Evolutionary conservation across 2,329 filamentous ascomycete genomes (phyloP).

Genomic region (Cladosporium oxysporum): DNA sequence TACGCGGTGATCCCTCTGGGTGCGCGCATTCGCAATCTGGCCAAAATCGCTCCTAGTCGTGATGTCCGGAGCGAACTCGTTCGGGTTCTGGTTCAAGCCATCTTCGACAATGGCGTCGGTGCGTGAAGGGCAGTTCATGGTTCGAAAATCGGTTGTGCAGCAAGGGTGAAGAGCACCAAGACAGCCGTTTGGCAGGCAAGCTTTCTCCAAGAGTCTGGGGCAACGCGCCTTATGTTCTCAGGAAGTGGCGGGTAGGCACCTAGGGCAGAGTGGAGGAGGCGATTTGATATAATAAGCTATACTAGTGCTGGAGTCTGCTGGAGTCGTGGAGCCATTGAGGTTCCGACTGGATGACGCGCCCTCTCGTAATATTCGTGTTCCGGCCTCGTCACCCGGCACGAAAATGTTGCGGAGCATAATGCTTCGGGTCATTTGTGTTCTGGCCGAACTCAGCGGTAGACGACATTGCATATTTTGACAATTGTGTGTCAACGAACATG

Average conservation of each 20-base stretch:
- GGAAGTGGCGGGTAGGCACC: not conserved
- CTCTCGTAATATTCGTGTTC: not conserved
- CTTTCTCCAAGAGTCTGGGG: constrained; percentile 19
- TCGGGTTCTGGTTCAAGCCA: constrained; percentile 64
- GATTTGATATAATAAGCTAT: constrained; percentile 3
- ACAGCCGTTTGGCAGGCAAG: constrained; percentile 12
- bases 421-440: not conserved
- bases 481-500: not conserved
- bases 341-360: constrained; percentile 11
- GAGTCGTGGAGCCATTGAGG: constrained; percentile 8
- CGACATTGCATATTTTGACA: not conserved
- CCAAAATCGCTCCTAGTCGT: constrained; percentile 65
- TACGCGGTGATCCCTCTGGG: constrained; percentile 49
- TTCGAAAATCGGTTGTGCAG: constrained; percentile 6
- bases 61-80: constrained; percentile 57
- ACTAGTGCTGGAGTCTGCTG: not conserved
- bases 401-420: constrained; percentile 8
- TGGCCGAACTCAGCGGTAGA: not conserved
- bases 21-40: constrained; percentile 59
- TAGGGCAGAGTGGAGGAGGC: constrained; percentile 1
- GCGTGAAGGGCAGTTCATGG: constrained; percentile 67
- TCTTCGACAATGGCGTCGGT: constrained; percentile 56
- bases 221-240: constrained; percentile 5
- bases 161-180: constrained; percentile 5
- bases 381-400: constrained; percentile 8